Evolutionary conservation across 352 stramenopile genomes (phyloP), one percentile per base, ranked within the genome.

Genomic region (Globisporangium sylvaticum): DNA sequence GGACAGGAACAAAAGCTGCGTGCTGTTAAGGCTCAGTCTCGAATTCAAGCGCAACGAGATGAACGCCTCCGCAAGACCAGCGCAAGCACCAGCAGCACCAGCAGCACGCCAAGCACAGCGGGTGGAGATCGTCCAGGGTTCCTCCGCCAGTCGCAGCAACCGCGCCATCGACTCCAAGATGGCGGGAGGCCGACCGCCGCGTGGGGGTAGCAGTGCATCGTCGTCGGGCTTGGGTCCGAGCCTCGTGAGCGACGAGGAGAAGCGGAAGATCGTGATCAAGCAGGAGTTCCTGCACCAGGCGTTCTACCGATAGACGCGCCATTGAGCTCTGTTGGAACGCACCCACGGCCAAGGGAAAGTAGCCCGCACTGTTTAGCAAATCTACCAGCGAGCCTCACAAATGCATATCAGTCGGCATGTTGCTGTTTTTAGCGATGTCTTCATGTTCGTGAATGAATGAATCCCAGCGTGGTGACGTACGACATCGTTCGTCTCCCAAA

Each of bases 241-340:
- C 39, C 53, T 58, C 53, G 58, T 55, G 58, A 44, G 39, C 39
- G 54, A 64, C 24, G 39, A 64, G 18, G n/a, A 48, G 50, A 66
- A 66, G 48, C 59, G 54, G 50, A 66, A 66, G 61, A 66, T 66
- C 50, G 61, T 66, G 48, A 52, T 66, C 61, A 66, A 66, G 34
- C 61, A 62, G 32, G 50, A 62, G 62, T 39, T 67, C 34, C 60
- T 67, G 52, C 62, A 67, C 62, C 62, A 67, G 25, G 34, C 25
- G 22, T 67, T 67, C 62, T 67, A 62, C 34, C 62, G 53, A 25
- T 67, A 61, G 50, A 24, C 15, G 1, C 5, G 31, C 22, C 50
- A 27, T n/a, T n/a, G 42, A 7, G 0, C n/a, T 50, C 42, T 9
- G 7, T 50, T 14, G 18, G 10, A 10, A n/a, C n/a, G n/a, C n/a